Percentiles rank a stretch among this genome's conserved stretches.
Evolutionary conservation across 495 filamentous ascomycete species (phyloP).

Genomic region (Trichoderma orchidacearum): DNA sequence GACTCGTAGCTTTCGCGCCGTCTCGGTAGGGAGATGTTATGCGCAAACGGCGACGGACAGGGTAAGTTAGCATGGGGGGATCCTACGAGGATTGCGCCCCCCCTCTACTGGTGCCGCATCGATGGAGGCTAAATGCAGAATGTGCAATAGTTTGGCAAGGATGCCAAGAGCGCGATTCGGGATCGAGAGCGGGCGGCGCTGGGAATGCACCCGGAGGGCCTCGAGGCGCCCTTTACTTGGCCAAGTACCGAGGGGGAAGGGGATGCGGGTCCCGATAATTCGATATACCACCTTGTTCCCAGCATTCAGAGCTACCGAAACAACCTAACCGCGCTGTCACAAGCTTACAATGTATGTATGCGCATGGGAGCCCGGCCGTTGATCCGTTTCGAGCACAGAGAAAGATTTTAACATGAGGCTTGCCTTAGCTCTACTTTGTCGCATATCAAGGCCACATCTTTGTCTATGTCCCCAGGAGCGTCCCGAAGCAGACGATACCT

Average conservation of each 20-base stretch:
- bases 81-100: no score
- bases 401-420: no score
- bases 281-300: neutral
- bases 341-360: constrained; percentile 28
- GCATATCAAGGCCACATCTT: constrained; percentile 61
- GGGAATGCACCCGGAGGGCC: neutral
- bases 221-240: constrained; percentile 1
- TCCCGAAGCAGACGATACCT: constrained; percentile 46
- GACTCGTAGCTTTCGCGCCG: neutral
- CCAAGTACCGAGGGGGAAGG: constrained; percentile 1
- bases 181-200: constrained; percentile 1
- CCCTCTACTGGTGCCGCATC: no score
- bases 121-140: no score
- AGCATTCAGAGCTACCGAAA: constrained; percentile 20
- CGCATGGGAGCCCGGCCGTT: neutral
- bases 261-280: neutral
- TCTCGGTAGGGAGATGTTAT: neutral
- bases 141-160: neutral
- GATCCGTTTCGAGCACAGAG: no score
- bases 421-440: constrained; percentile 55
- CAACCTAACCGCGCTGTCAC: constrained; percentile 37
- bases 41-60: neutral
- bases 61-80: no score
- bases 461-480: constrained; percentile 57
- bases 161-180: neutral